Conservation (phyloP, 108 stramenopile species). For the Stephanodiscus minutulus region DNA sequence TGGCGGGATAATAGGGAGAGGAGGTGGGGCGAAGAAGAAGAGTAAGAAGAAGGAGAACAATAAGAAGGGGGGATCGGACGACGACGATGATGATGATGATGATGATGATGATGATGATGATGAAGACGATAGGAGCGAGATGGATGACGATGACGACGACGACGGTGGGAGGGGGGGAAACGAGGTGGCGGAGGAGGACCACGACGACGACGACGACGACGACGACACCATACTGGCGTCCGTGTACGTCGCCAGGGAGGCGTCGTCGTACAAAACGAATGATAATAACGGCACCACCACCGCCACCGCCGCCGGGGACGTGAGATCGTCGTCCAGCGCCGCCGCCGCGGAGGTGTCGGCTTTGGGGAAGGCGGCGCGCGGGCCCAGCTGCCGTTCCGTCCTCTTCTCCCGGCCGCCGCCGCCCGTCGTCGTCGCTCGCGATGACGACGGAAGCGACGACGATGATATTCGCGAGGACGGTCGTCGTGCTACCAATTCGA, state of each 20-base stretch:
- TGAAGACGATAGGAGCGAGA: conserved; percentile 15
- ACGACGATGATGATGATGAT: no score
- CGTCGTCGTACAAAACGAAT: no score
- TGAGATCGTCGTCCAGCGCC: conserved; percentile 30
- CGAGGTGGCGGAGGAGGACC: conserved; percentile 15
- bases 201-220: conserved; percentile 60
- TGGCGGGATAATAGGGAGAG: conserved; percentile 2
- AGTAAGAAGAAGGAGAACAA: no score
- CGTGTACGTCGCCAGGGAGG: conserved; percentile 42
- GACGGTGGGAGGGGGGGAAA: conserved; percentile 62
- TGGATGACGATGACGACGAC: conserved; percentile 20
- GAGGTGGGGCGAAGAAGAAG: no score
- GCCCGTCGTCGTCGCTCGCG: background rate
- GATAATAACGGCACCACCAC: no score
- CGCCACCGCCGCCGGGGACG: conserved; percentile 35
- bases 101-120: conserved; percentile 27
- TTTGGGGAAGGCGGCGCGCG: no score
- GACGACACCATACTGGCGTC: conserved; percentile 79
- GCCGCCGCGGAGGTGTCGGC: no score
- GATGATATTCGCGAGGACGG: conserved; percentile 5
- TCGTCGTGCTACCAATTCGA: no score
- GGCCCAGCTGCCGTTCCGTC: conserved; percentile 65
- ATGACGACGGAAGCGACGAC: background rate
- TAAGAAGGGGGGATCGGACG: no score
- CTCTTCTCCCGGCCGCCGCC: conserved; percentile 53